These are phyloP conservation scores for Cystobasidium tubakii DNA, from an alignment of 768 basidiomycete genomes.

Conservation along the genomic window DNA sequence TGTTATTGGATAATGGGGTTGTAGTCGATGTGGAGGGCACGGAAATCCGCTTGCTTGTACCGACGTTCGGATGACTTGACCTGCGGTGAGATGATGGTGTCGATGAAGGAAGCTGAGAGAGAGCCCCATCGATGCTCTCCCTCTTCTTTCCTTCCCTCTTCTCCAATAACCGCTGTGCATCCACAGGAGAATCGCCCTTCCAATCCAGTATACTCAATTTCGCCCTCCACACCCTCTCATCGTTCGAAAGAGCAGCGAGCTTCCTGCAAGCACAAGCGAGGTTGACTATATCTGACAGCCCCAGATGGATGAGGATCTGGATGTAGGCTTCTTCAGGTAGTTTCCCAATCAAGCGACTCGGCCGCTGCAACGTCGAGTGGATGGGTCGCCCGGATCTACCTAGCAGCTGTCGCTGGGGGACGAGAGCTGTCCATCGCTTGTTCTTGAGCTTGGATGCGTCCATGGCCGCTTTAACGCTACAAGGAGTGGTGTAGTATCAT, in stretches of 20 bases:
- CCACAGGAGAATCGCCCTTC: slow-evolving; percentile 17
- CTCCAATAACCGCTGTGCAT: slow-evolving; percentile 17
- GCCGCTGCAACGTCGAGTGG: not conserved
- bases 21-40: not conserved
- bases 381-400: not conserved
- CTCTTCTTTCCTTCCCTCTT: slow-evolving; percentile 46
- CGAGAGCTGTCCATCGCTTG: slow-evolving; percentile 27
- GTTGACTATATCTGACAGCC: slow-evolving; percentile 71
- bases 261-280: slow-evolving; percentile 66
- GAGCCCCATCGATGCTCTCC: slow-evolving; percentile 48
- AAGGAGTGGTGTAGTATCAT: not conserved
- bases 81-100: not conserved
- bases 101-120: not conserved
- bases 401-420: slow-evolving; percentile 7
- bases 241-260: slow-evolving; percentile 59
- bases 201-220: slow-evolving; percentile 61
- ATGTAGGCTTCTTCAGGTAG: slow-evolving; percentile 74
- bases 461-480: not conserved
- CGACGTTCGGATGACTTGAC: too few species aligned
- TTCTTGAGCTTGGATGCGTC: slow-evolving; percentile 1
- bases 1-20: not conserved
- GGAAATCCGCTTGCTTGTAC: not conserved
- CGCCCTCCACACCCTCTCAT: slow-evolving; percentile 71
- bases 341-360: slow-evolving; percentile 57
- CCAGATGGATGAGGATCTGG: slow-evolving; percentile 64